These are phyloP conservation scores for Suhomyces prunicola DNA, from an alignment of 805 yeast species.

Conservation along the genomic window DNA sequence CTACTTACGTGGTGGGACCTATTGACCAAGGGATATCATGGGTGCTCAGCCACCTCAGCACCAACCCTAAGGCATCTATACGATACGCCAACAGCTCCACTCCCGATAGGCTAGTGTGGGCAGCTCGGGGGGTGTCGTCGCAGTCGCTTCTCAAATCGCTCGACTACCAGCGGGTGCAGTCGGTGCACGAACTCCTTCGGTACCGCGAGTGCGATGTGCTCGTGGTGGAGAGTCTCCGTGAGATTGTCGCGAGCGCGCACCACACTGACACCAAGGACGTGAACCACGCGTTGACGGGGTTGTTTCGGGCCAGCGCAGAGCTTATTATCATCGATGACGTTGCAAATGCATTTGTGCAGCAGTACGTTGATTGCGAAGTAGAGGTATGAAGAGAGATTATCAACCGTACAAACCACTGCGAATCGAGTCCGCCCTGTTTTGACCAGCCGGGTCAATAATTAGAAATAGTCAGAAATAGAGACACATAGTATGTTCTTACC, in stretches of 20 bases:
- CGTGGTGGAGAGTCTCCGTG: conserved; percentile 9
- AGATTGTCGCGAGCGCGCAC: conserved; percentile 1
- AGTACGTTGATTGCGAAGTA: background rate
- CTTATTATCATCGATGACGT: conserved; percentile 4
- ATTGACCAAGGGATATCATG: background rate
- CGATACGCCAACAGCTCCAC: conserved; percentile 7
- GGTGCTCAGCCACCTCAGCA: background rate
- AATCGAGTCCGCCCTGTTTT: too few species aligned
- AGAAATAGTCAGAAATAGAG: too few species aligned
- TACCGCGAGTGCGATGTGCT: background rate
- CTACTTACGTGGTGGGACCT: background rate
- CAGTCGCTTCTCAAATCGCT: conserved; percentile 4
- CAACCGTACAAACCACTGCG: too few species aligned
- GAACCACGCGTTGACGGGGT: conserved; percentile 8
- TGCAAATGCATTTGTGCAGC: conserved; percentile 5
- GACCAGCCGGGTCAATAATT: too few species aligned
- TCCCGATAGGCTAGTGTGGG: conserved; percentile 8
- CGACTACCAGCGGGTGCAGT: conserved; percentile 9
- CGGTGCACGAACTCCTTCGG: background rate
- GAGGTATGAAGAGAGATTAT: too few species aligned
- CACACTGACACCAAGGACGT: conserved; percentile 3
- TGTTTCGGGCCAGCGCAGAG: conserved; percentile 1
- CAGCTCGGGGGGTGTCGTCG: background rate
- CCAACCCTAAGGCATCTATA: background rate
- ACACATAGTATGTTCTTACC: too few species aligned